phyloP scores from a whole-genome alignment of 2,329 filamentous ascomycete species.

The Ascochyta viciae-villosae region DNA sequence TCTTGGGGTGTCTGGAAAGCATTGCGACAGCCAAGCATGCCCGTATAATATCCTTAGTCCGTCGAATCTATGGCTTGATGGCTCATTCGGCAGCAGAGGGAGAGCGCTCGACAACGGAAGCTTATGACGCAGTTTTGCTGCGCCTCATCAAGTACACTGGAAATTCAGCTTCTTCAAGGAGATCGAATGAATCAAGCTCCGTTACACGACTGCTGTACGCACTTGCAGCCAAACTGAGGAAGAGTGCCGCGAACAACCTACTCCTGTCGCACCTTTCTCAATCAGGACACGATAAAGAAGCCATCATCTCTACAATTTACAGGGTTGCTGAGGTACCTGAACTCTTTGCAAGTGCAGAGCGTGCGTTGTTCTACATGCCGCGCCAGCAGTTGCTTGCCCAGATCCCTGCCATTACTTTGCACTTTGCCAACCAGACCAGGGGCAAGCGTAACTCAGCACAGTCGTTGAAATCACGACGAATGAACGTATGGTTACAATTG shows the following conservation, averaged over 20 bases:
- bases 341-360: constrained; percentile 7
- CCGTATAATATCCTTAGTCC: neutral
- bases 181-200: neutral
- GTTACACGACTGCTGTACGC: neutral
- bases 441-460: neutral
- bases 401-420: constrained; percentile 16
- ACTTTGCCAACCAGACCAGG: constrained; percentile 8
- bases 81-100: neutral
- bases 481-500: constrained; percentile 30
- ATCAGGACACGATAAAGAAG: neutral
- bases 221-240: constrained; percentile 8
- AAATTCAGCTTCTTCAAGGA: neutral
- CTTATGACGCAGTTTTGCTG: constrained; percentile 7
- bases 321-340: constrained; percentile 2
- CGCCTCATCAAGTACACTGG: constrained; percentile 1
- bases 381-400: constrained; percentile 8
- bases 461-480: neutral
- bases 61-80: neutral
- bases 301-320: neutral
- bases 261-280: neutral
- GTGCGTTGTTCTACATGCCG: constrained; percentile 24
- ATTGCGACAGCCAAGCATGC: neutral
- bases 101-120: neutral
- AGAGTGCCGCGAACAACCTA: neutral
- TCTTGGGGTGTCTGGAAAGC: constrained; percentile 4